Evolutionary conservation across 148 eudicot species (phyloP), one percentile per base, ranked within the genome.

Genomic region (Dianthus caryophyllus): DNA sequence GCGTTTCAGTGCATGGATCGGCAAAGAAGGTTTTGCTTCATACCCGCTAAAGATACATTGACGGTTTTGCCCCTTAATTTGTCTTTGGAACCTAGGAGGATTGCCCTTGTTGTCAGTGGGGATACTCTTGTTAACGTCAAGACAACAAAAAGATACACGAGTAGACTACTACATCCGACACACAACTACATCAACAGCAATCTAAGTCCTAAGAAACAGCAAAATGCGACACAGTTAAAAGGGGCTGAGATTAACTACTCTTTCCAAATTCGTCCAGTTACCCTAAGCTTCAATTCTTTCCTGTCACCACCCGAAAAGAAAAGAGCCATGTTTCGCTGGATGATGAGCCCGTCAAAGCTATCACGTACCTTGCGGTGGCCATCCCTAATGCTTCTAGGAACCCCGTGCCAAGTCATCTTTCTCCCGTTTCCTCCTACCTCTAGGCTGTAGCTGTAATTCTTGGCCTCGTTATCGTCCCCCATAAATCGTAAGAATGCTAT

Each of bases 271-370:
- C 82, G 73, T 20, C 85, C 85, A 5, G 82, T 82, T n/a, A 82
- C 80, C 71, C 85, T 73, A 27, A 84, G 80, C 67, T 85, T 85
- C 52, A 85, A 57, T 44, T 85, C 86, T 66, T 85, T 85, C 69
- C 84, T 73, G 39, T 85, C 84, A 20, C 86, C 89, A 6, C 89
- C 89, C 1, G 89, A 85, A 73, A 85, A 85, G 80, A 85, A 85
- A 65, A 85, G 86, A 18, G 89, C 86, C 89, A 85, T 82, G 56
- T 77, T 83, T 48, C 86, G 73, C 66, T 83, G 83, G 53, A 83
- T 80, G 50, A 83, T 80, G 57, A 83, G 86, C 18, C 86, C 86
- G 6, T 83, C 86, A 39, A 77, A 77, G 68, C 84, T 83, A 59
- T 83, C 86, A 59, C 86, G 83, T 6, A 80, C 86, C 62, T 83